These are phyloP conservation scores for Mikania micrantha DNA, from an alignment of 129 eudicot genomes.

Conservation along the genomic window DNA sequence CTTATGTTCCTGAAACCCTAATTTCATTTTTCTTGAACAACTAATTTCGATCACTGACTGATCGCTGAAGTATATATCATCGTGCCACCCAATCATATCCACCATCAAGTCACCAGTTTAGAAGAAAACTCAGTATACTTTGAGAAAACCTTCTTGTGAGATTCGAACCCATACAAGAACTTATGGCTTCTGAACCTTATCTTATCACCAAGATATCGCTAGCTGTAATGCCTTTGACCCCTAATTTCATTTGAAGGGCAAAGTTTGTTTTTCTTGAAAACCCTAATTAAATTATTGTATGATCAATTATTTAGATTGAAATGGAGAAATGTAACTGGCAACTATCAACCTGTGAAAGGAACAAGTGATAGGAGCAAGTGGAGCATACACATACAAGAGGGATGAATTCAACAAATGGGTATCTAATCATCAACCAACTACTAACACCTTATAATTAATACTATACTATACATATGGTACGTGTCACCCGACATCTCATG, in stretches of 20 bases:
- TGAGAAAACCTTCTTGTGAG: too few relatives aligned
- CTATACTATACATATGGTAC: background rate
- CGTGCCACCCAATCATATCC: too few relatives aligned
- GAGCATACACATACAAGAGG: constrained; percentile 17
- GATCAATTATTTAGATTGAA: too few relatives aligned
- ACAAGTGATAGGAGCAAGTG: constrained; percentile 20
- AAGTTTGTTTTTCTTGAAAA: background rate
- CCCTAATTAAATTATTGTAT: background rate
- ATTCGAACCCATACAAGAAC: too few relatives aligned
- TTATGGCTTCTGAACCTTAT: too few relatives aligned
- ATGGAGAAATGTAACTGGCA: background rate
- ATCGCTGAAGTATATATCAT: too few relatives aligned
- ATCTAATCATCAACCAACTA: constrained; percentile 30
- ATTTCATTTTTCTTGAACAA: background rate
- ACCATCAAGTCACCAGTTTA: too few relatives aligned
- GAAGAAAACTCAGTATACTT: too few relatives aligned
- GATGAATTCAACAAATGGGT: constrained; percentile 26
- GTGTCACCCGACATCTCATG: constrained; percentile 29
- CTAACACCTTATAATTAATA: background rate
- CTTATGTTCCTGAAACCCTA: background rate
- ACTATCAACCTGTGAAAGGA: constrained; percentile 10
- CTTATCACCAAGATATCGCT: too few relatives aligned
- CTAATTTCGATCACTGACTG: too few relatives aligned
- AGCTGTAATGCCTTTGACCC: too few relatives aligned
- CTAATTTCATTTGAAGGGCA: too few relatives aligned